Base-by-base conservation (phyloP, 257 asterid genomes). In the Handroanthus guayacan region DNA sequence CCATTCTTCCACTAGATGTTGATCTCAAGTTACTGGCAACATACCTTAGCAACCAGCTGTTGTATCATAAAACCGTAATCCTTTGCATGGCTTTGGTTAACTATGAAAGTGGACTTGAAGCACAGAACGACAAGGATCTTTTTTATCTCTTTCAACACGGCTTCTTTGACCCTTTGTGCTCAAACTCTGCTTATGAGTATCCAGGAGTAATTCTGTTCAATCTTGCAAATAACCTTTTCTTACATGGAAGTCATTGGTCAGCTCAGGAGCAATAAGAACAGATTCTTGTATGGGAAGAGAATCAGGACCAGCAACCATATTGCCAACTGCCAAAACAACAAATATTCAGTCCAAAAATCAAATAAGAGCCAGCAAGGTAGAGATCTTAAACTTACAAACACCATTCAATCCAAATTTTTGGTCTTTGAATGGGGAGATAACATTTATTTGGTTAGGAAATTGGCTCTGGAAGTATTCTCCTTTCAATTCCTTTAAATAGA, bases 271-370 rank as follows among this genome's bases (percentile, higher is more conserved):
- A 69, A 5, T 2, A 52, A 6, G 50, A 66, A 37, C 5, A 36
- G 73, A 47, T 11, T 34, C 25, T 68, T 68, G 44, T 47, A 57
- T 18, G 11, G 43, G 18, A n/a, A 37, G 7, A 69, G 20, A 18
- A 12, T 20, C 67, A 57, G 38, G 14, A 73, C 38, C 71, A 20
- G 34, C 62, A 3, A 9, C 36, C 54, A 62, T 16, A 74, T 18
- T 5, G 56, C 72, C 66, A 37, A 54, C 79, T 51, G 79, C 72
- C 47, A 51, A 74, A 63, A 75, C 65, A 48, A 16, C 36, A 64
- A 50, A 17, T 17, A 6, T 2, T 48, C 9, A 74, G 50, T 51
- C 37, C 54, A 39, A n/a, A 36, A 36, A 31, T 14, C n/a, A 74
- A 36, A 37, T 17, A 5, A 50, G 72, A 18, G 31, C 71, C 57